Evolutionary conservation across 805 yeast genomes (phyloP).

Genomic region (Kluyveromyces nonfermentans): DNA sequence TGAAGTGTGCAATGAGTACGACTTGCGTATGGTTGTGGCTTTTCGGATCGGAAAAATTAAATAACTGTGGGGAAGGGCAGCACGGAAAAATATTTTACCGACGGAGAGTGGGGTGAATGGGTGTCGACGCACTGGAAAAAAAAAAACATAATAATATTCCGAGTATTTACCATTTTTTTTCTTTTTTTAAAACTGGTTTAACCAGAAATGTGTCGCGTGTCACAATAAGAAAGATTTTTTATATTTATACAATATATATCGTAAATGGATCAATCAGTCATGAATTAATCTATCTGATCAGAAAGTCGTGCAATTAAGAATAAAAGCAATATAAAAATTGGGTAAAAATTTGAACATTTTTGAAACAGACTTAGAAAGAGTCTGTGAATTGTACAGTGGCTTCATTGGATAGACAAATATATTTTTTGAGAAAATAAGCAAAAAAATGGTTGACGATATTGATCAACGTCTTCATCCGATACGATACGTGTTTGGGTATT

Average conservation of each 20-base stretch:
- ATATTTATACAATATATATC: not conserved
- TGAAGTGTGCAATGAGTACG: not conserved
- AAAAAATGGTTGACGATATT: not conserved
- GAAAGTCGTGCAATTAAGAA: not conserved
- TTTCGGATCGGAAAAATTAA: not conserved
- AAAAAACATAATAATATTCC: too few species aligned
- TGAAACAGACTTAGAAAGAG: too few species aligned
- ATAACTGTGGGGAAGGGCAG: not conserved
- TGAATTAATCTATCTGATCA: too few species aligned
- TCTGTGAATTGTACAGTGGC: not conserved
- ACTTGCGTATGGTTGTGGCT: too few species aligned
- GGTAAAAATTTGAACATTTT: too few species aligned
- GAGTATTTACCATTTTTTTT: too few species aligned
- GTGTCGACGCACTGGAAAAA: too few species aligned
- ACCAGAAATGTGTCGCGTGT: not conserved
- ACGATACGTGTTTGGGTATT: slow-evolving; percentile 1
- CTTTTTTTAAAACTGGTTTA: not conserved
- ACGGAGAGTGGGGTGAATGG: too few species aligned
- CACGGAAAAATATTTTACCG: not conserved
- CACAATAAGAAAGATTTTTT: not conserved
- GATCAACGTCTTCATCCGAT: slow-evolving; percentile 1
- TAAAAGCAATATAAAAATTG: too few species aligned
- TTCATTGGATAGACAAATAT: not conserved
- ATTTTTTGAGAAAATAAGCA: too few species aligned
- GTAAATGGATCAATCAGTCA: too few species aligned